Evolutionary conservation across 2,329 filamentous ascomycete species (phyloP), one percentile per base, ranked within the genome.

Genomic region (Didymella glomerata): DNA sequence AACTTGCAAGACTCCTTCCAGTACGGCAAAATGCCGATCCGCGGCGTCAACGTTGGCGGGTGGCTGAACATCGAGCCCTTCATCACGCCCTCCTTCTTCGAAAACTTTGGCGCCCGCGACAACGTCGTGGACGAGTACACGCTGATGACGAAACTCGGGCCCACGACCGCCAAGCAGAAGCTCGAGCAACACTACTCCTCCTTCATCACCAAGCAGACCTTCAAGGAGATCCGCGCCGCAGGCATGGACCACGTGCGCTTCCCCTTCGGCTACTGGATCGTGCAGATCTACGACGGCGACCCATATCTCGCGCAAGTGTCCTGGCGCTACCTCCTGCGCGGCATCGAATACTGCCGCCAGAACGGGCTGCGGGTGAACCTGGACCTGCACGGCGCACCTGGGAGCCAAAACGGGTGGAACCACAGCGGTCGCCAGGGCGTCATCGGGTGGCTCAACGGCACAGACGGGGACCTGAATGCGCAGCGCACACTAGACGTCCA

Each of bases 211-310:
- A 92, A 96, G 73, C 81, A 90, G 57, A 93, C 91, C 2, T 97
- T 98, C 76, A 83, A 84, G 55, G 90, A 94, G 40, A 97, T 99
- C 60, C 87, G 88, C 48, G 88, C 87, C 38, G 95, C 95, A 1
- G 95, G 95, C 0, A 86, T 99, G 45, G 95, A 99, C 74, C 95
- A 99, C 74, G 91, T 99, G n/a, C 90, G 95, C 54, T 97, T 99
- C 53, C 93, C 91, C 0, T 98, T 90, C 76, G 92, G 90, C 10
- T 99, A 99, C 82, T 99, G 95, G 95, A 92, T 93, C 0, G 88
- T 98, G 1, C 86, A 88, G 57, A 90, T 88, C 0, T 97, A 96
- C 76, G 88, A 91, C 27, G 88, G 84, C 42, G 95, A 99, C 71
- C 92, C 93, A 1, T 99, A 97, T 72, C 84, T 99, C 1, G 86